A percentile compares a stretch with the other conserved stretches of the same genome.
Evolutionary conservation across 257 asterid species (phyloP).

Genomic region (Gentiana macrophylla): DNA sequence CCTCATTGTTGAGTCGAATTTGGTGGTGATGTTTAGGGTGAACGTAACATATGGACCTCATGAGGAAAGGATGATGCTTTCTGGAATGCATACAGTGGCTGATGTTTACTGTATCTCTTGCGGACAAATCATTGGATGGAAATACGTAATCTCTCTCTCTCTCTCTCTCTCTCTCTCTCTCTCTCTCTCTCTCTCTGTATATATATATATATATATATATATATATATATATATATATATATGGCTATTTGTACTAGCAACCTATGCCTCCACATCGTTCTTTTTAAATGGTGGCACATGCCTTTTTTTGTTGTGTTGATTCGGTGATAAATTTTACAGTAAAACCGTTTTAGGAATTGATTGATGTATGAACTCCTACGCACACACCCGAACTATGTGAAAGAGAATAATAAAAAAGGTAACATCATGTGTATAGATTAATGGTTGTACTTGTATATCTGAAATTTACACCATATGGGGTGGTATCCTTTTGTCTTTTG

Average conservation of each 20-base stretch:
- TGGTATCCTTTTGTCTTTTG: neutral
- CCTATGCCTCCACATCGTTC: neutral
- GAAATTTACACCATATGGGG: neutral
- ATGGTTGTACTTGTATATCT: neutral
- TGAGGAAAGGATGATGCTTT: constrained; percentile 73
- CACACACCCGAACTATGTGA: no score
- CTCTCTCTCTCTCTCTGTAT: constrained; percentile 1
- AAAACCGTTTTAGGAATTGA: no score
- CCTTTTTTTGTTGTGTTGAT: neutral
- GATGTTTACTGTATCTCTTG: constrained; percentile 76
- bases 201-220: neutral
- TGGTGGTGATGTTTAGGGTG: constrained; percentile 22
- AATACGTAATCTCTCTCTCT: constrained; percentile 43
- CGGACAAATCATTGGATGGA: constrained; percentile 81
- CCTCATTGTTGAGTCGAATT: neutral
- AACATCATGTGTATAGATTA: no score
- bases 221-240: neutral
- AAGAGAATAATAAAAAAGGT: no score
- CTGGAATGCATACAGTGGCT: constrained; percentile 71
- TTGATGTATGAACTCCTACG: no score
- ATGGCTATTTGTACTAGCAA: neutral
- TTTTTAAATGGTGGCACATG: neutral
- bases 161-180: constrained; percentile 5
- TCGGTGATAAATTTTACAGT: no score
- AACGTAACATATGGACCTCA: constrained; percentile 53